Evolutionary conservation across 768 basidiomycete species (phyloP).

Genomic region (Roridomyces roridus): DNA sequence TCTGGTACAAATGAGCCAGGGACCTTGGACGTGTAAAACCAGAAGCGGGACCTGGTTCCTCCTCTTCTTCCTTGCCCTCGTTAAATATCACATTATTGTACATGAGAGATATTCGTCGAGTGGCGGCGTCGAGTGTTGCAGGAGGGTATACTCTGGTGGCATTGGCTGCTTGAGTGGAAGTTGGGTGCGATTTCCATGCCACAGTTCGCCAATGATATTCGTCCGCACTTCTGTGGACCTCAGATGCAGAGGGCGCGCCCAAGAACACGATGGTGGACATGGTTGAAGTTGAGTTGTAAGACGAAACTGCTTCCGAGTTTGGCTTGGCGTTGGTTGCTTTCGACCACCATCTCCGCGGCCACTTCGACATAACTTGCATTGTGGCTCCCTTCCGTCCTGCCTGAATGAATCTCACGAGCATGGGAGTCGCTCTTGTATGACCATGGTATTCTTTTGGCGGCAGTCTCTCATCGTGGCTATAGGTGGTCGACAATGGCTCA

Average conservation of each 20-base stretch:
- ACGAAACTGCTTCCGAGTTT: no score
- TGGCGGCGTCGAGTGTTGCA: slow-evolving; percentile 69
- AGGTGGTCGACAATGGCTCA: no score
- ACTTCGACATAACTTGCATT: no score
- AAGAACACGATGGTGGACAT: slow-evolving; percentile 25
- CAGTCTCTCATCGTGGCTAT: no score
- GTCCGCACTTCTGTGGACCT: slow-evolving; percentile 14
- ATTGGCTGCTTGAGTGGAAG: slow-evolving; percentile 7
- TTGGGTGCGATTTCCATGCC: slow-evolving; percentile 20
- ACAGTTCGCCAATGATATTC: slow-evolving; percentile 32
- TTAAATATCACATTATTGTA: slow-evolving; percentile 79
- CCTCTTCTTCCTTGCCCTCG: slow-evolving; percentile 45
- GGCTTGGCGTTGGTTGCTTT: no score
- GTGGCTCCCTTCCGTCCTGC: no score
- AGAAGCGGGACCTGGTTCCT: slow-evolving; percentile 17
- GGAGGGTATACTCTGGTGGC: slow-evolving; percentile 50
- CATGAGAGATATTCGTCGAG: slow-evolving; percentile 68
- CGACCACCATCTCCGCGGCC: no score
- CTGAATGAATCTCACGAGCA: no score
- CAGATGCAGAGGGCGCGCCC: slow-evolving; percentile 20
- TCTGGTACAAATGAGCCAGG: slow-evolving; percentile 27
- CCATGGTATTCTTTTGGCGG: no score
- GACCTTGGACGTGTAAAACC: not conserved
- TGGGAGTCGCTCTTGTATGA: no score
- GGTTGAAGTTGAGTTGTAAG: no score